A percentile compares a stretch with the other conserved stretches of the same genome.
Conservation (phyloP, 2,329 filamentous ascomycete species). For the Penicillium concentricum region DNA sequence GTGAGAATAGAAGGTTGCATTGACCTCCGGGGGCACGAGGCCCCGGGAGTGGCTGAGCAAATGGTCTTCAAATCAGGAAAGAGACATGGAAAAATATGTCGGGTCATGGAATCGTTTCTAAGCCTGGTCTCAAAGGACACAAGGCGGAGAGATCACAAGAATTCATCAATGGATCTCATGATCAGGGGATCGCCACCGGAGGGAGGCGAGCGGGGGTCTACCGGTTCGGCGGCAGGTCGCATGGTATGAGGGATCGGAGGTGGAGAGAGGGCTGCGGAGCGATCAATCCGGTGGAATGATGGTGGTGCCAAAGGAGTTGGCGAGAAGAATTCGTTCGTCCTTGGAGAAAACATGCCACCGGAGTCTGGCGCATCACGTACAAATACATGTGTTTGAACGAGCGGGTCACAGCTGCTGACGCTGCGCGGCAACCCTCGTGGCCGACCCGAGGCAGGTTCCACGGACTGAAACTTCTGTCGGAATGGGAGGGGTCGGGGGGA, state of each 20-base stretch:
- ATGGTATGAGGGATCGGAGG: constrained; percentile 8
- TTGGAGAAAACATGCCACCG: constrained; percentile 45
- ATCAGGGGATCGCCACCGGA: constrained; percentile 40
- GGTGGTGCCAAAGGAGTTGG: constrained; percentile 38
- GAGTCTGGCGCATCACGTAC: constrained; percentile 38
- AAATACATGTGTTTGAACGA: constrained; percentile 38
- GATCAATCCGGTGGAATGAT: constrained; percentile 36
- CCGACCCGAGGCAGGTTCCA: constrained; percentile 19
- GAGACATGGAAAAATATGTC: constrained; percentile 19
- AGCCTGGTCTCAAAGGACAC: constrained; percentile 6
- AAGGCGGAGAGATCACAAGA: constrained; percentile 35
- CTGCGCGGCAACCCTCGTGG: constrained; percentile 21
- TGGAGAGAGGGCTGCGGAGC: constrained; percentile 20
- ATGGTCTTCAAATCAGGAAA: constrained; percentile 14
- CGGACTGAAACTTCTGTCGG: constrained; percentile 36
- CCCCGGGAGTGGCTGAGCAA: constrained; percentile 8
- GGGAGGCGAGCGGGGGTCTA: constrained; percentile 44
- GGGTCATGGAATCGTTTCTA: constrained; percentile 35
- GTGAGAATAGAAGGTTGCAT: constrained; percentile 10
- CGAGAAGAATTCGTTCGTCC: constrained; percentile 45
- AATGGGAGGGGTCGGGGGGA: constrained; percentile 41
- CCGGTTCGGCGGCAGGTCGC: constrained; percentile 23
- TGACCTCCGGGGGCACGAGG: not conserved
- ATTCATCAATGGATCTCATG: constrained; percentile 48
- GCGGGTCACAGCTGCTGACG: constrained; percentile 27